Base-by-base conservation (phyloP, 257 asterid genomes). In the Nemophila menziesii region DNA sequence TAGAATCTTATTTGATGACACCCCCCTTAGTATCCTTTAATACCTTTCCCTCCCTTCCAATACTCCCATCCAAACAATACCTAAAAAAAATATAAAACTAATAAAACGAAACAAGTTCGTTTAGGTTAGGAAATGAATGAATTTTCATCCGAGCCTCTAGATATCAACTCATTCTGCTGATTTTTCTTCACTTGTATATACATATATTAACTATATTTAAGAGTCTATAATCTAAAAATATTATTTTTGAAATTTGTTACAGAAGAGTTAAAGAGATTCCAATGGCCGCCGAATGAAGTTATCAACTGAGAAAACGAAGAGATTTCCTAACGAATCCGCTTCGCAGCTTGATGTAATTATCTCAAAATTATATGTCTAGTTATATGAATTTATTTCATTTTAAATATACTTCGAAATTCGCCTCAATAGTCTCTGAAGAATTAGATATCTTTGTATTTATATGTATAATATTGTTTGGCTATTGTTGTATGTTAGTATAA, bases 201-300 rank as follows among this genome's bases (percentile, higher is more conserved):
- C 22, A 24, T 12, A 16, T 42, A 38, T 12, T n/a, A n/a, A n/a
- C n/a, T n/a, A n/a, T n/a, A n/a, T n/a, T n/a, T n/a, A n/a, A n/a
- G n/a, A n/a, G n/a, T n/a, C 22, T 13, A 8, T 36, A 3, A 12
- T 45, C 64, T 22, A 52, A 11, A 19, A 29, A 16, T 15, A 20
- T 12, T 22, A 20, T 39, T n/a, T n/a, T n/a, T n/a, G 0, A 2
- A 42, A 20, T 33, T 56, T 39, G 36, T 33, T 27, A 13, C 70
- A 74, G 92, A 60, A 74, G 76, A 51, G 65, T 78, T 51, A 54
- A 39, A 65, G 85, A 78, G 67, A 21, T 33, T 36, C 51, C 4
- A 20, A 16, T 2, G 51, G 61, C 42, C 13, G 18, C 44, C 18
- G 62, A 55, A 46, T 22, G 46, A 16, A 46, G 52, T 46, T 47